Evolutionary conservation across 2,329 filamentous ascomycete species (phyloP), one percentile per base, ranked within the genome.

Genomic region (Cadophora malorum): DNA sequence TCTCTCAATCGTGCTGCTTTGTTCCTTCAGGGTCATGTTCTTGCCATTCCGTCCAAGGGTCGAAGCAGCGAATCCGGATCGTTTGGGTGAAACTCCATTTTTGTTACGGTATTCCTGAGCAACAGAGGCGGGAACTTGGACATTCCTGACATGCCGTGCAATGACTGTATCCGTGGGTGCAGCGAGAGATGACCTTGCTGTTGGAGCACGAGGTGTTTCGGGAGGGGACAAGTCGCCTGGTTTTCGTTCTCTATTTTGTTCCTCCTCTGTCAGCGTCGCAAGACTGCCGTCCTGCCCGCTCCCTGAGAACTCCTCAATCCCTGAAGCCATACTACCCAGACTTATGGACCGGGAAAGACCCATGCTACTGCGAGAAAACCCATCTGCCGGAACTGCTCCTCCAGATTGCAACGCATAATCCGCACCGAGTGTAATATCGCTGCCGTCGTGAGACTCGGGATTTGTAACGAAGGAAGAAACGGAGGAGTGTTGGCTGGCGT

Each of bases 1-100:
- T 68, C 94, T 90, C 79, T 99, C 96, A 71, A 99, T 97, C 16
- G 95, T 98, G 80, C 91, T 97, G 77, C 95, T 97, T 80, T 99
- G 96, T 80, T 99, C 96, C 79, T 97, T 98, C 50, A 99, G 83
- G 0, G 96, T 98, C 80, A 99, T 83, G 73, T 88, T 92, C 75
- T 87, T 89, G 23, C 89, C 89, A 55, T 85, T 84, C 53, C 88
- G 84, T 35, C 83, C 81, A 65, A 84, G 78, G 4, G 84, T 80
- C 0, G 84, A 84, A 31, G 85, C 84, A 9, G 82, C 80, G 3
- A 83, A 82, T 23, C 80, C 81, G 1, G 83, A 82, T 12, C 82
- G 80, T 71, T 85, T 85, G 28, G 88, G 86, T 8, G 85, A 79
- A 45, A 90, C 83, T 25, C 88, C 86, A 71, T 90, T 87, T 75